Base-by-base conservation (phyloP, 106 monocot species). In the Dioscorea dumetorum region DNA sequence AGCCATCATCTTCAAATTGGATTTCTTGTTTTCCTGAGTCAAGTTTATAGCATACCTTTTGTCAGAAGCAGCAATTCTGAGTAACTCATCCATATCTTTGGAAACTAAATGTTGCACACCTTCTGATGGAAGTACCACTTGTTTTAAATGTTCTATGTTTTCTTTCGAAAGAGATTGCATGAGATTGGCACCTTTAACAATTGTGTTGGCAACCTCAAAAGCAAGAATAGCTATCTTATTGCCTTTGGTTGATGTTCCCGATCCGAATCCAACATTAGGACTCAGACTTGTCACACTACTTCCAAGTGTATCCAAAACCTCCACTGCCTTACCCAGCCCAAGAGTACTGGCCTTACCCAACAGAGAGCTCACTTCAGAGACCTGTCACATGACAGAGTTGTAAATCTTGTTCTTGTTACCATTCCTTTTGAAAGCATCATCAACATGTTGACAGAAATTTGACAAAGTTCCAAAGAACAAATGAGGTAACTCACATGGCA, bases 181-280 rank as follows among this genome's bases (percentile, higher is more conserved):
- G 60, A 94, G 79, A 73, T 90, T 94, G 73, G 83, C 80, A 56
- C 90, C 94, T 79, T 91, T 91, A 48, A 94, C 90, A 60, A 94
- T 72, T 17, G 94, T 94, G 60, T 94, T 94, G 62, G 94, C 94
- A 63, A 94, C 90, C 73, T 94, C 94, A 87, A 94, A 94, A 28
- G 94, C 76, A 32, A 94, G 79, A 70, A 94, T 94, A 58, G 68
- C 58, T 84, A 94, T 85, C 73, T 87, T 85, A 51, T 74, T 85
- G 60, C 87, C 91, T 70, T 91, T 90, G 23, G 78, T 82, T 41
- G 41, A 41, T 53, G 71, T 68, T 33, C 63, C 84, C 62, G 87
- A 83, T 70, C 78, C 82, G 79, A 91, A 94, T 41, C 87, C 80
- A 74, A 76, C 73, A 69, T 34, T 77, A 33, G 82, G 67, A 58